Evolutionary conservation across 495 filamentous ascomycete species (phyloP), one percentile per base, ranked within the genome.

Genomic region (Pseudoneurospora amorphoporcata): DNA sequence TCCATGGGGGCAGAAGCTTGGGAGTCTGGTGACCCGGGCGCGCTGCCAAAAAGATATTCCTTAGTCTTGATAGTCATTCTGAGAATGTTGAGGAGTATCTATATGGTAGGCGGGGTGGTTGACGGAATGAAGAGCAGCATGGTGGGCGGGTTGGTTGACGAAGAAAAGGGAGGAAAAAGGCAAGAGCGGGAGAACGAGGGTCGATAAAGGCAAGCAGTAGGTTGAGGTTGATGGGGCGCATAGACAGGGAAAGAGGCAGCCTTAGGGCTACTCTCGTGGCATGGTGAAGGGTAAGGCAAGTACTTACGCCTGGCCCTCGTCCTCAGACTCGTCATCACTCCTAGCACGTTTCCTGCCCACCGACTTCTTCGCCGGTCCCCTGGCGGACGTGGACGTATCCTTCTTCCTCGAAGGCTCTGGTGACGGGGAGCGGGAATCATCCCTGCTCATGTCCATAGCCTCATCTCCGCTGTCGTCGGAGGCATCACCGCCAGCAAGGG

Each of bases 281-380:
- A 41, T 38, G 40, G 61, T 23, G 68, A 35, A 71, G 29, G 47
- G 58, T 45, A 58, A 70, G 69, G 68, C 35, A 14, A 71, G 45
- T 72, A 89, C 93, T 89, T 86, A 96, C 94, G 92, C 86, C 86
- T 96, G 92, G 76, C 92, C 93, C 80, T 96, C 86, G 68, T 96
- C 86, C 69, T 91, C 90, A 69, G 92, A 92, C 65, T 87, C 88
- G 68, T 93, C 90, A 77, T 90, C 86, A 65, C 83, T 86, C 72
- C 73, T 78, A 74, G 82, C 80, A 73, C 77, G 76, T 40, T 82
- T 76, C 78, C 83, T 84, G 12, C 53, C 53, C 12, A 53, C 70
- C 72, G 84, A 69, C 77, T 84, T 82, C 72, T 87, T 88, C 70
- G 87, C 84, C 69, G 45, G 53, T 7, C 75, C 76, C 65, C 76